Evolutionary conservation across 257 asterid species (phyloP), one percentile per base, ranked within the genome.

Genomic region (Galeopsis tetrahit): DNA sequence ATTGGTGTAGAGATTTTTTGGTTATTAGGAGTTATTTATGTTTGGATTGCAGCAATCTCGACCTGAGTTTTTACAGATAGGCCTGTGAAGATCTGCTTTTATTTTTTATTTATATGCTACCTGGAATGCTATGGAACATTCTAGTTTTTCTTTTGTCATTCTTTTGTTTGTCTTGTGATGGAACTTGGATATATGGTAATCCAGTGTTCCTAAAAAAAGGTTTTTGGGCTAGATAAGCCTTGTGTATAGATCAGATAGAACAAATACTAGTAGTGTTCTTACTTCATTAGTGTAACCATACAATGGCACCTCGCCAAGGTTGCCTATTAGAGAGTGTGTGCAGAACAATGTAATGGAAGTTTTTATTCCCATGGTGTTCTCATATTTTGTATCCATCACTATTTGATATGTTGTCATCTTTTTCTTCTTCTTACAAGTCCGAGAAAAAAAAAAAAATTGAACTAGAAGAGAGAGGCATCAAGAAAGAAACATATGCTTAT

Each of bases 251-350:
- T 21, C 83, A 92, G 88, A 86, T 79, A 88, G 89, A 86, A 69
- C 66, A 72, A 79, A 65, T 80, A 82, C 64, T 86, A 56, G 43
- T 86, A 56, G 38, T 66, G 70, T 77, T 63, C 77, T 82, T 81
- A 80, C 78, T 71, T 58, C 52, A 73, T 80, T 73, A 63, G 85
- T 78, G 90, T 87, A 83, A 79, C 83, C 82, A 87, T 79, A 85
- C 69, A 75, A 68, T 62, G 96, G 92, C 95, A 89, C 68, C 88
- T 87, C 87, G 91, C 97, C 94, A 80, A 62, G 55, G 72, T 82
- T 81, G 81, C 82, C 73, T 32, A 74, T 76, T 40, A 68, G 75
- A 72, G 57, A 66, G 71, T 61, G 84, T 86, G 86, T 84, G 91
- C 87, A 82, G 85, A 81, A 77, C 67, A 78, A 52, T 74, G 66